Evolutionary conservation across 2,329 filamentous ascomycete species (phyloP).

Genomic region (Talaromyces marneffei): DNA sequence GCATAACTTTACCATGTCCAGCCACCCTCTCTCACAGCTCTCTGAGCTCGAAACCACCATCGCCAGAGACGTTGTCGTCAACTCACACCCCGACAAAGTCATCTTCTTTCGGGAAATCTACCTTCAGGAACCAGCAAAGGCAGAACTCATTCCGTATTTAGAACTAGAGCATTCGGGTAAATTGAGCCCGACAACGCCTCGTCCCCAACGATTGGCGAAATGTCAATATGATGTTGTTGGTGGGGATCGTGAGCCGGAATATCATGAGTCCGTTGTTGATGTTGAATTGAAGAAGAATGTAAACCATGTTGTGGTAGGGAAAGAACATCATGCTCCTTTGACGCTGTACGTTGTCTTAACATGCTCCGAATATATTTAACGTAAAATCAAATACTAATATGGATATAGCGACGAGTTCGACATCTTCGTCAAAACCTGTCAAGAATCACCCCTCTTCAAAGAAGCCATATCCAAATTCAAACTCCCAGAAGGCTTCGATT

Average conservation of each 20-base stretch:
- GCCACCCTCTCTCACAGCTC: slow-evolving; percentile 31
- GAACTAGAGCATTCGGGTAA: slow-evolving; percentile 44
- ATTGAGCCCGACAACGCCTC: slow-evolving; percentile 36
- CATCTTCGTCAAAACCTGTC: slow-evolving; percentile 44
- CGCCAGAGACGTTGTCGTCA: slow-evolving; percentile 30
- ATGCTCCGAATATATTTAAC: too few relatives aligned
- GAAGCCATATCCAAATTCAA: slow-evolving; percentile 47
- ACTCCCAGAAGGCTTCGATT: slow-evolving; percentile 51
- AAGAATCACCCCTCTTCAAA: slow-evolving; percentile 49
- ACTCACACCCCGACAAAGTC: slow-evolving; percentile 26
- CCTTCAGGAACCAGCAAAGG: slow-evolving; percentile 47
- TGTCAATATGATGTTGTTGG: slow-evolving; percentile 55
- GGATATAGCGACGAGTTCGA: slow-evolving; percentile 42
- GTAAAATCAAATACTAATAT: background rate
- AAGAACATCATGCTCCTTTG: slow-evolving; percentile 45
- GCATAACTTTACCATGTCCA: background rate
- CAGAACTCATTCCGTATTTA: slow-evolving; percentile 44
- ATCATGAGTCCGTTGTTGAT: slow-evolving; percentile 51
- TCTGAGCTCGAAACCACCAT: slow-evolving; percentile 30
- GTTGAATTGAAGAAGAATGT: slow-evolving; percentile 39
- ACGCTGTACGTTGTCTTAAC: slow-evolving; percentile 37
- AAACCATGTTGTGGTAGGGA: slow-evolving; percentile 43
- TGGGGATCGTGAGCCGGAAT: slow-evolving; percentile 47
- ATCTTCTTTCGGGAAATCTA: slow-evolving; percentile 47
- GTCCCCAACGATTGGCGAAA: slow-evolving; percentile 47